phyloP scores from a whole-genome alignment of 2,329 filamentous ascomycete genomes.

The Ophiostoma pallidulum region DNA sequence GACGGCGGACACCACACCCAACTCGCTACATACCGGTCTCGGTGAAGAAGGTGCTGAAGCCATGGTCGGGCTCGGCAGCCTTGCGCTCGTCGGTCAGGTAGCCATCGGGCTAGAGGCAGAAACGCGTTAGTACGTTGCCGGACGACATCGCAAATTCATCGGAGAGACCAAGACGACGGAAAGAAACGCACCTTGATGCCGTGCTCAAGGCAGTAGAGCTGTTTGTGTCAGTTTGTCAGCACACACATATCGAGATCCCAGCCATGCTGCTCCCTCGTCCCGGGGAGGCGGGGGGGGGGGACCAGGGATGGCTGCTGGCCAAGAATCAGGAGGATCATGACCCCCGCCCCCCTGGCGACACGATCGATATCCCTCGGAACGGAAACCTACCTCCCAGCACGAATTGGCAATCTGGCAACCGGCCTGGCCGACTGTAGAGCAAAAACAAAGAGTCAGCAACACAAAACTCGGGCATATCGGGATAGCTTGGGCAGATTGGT shows the following conservation, averaged over 20 bases:
- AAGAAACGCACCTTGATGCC: constrained; percentile 76
- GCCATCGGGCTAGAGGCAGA: constrained; percentile 73
- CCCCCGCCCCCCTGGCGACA: background rate
- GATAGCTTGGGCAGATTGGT: background rate
- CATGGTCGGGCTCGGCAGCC: constrained; percentile 82
- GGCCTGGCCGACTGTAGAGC: constrained; percentile 83
- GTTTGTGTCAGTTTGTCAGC: constrained; percentile 18
- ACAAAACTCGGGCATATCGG: background rate
- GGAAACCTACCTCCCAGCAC: constrained; percentile 89
- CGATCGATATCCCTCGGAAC: background rate
- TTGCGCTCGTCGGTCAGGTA: constrained; percentile 98
- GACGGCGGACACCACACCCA: no score
- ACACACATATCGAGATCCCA: background rate
- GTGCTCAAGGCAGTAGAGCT: constrained; percentile 99
- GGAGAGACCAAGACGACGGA: constrained; percentile 15
- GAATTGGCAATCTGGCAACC: constrained; percentile 99
- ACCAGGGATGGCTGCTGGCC: no score
- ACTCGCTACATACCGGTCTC: constrained; percentile 93
- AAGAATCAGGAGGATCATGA: no score
- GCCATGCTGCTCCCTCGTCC: background rate
- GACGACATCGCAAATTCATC: background rate
- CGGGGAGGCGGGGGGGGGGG: no score
- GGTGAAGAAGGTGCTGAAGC: constrained; percentile 99
- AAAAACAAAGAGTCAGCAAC: constrained; percentile 43
- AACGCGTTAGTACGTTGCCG: constrained; percentile 24